Percentiles rank a stretch among this genome's conserved stretches.
These are phyloP conservation scores for Alternaria brassicae DNA, from an alignment of 2,329 filamentous ascomycete species.

Conservation along the genomic window DNA sequence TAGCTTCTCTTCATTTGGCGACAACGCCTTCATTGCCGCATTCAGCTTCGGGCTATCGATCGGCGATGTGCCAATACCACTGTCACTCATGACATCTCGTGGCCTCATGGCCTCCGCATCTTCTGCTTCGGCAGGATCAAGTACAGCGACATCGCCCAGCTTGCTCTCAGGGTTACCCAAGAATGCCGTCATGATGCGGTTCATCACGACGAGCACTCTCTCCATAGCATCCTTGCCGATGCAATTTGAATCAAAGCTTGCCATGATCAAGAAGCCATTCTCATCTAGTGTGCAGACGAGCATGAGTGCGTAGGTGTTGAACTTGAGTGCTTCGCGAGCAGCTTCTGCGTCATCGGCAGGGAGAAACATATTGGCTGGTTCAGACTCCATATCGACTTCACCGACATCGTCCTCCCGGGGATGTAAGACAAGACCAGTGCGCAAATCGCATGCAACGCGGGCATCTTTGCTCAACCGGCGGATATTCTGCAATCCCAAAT, in stretches of 20 bases:
- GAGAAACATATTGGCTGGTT: conserved; percentile 61
- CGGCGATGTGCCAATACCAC: conserved; percentile 25
- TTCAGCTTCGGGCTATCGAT: conserved; percentile 9
- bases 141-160: conserved; percentile 37
- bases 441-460: conserved; percentile 45
- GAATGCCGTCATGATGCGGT: conserved; percentile 59
- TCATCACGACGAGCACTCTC: conserved; percentile 61
- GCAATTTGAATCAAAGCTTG: conserved; percentile 70
- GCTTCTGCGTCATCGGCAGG: conserved; percentile 64
- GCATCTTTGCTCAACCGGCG: conserved; percentile 52
- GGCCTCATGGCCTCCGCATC: conserved; percentile 39
- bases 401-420: conserved; percentile 42
- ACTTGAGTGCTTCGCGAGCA: conserved; percentile 65
- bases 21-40: conserved; percentile 15
- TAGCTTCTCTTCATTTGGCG: conserved; percentile 39
- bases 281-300: conserved; percentile 68
- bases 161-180: conserved; percentile 50
- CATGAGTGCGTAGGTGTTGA: conserved; percentile 68
- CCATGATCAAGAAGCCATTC: conserved; percentile 65
- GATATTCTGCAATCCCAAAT: conserved; percentile 68
- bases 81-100: conserved; percentile 31
- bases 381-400: conserved; percentile 22
- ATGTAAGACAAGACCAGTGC: conserved; percentile 49
- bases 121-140: conserved; percentile 38
- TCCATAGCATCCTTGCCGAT: conserved; percentile 62